These are phyloP conservation scores for Caloboletus firmus DNA, from an alignment of 1,284 basidiomycete species.

Conservation along the genomic window DNA sequence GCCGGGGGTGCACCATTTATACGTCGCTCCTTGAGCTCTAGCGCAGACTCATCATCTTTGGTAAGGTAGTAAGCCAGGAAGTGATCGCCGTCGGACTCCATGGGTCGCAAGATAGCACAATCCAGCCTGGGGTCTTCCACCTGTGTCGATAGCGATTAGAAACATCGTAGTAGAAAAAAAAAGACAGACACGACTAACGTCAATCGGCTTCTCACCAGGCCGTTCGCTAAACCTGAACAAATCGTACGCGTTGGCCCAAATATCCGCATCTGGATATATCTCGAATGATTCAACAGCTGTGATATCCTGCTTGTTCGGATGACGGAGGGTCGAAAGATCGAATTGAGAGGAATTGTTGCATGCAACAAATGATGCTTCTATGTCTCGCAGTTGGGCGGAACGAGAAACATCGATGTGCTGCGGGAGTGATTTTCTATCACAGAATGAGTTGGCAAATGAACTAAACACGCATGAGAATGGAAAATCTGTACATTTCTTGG, in stretches of 20 bases:
- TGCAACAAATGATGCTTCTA: slow-evolving; percentile 79
- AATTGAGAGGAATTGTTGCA: slow-evolving; percentile 53
- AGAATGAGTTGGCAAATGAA: neutral
- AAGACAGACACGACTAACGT: slow-evolving; percentile 43
- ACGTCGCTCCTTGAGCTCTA: slow-evolving; percentile 56
- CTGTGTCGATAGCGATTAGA: slow-evolving; percentile 37
- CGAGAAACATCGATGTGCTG: slow-evolving; percentile 74
- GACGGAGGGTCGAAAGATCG: slow-evolving; percentile 58
- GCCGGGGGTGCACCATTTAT: slow-evolving; percentile 42
- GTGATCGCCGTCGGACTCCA: slow-evolving; percentile 83
- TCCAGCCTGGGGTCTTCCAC: slow-evolving; percentile 75
- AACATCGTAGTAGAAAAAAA: neutral
- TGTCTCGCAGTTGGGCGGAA: slow-evolving; percentile 76
- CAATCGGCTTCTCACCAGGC: slow-evolving; percentile 71
- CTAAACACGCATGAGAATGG: neutral
- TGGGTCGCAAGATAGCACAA: slow-evolving; percentile 83
- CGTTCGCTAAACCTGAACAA: slow-evolving; percentile 86
- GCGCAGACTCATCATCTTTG: slow-evolving; percentile 69
- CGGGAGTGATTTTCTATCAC: slow-evolving; percentile 48
- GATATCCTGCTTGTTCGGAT: slow-evolving; percentile 79
- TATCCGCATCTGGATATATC: slow-evolving; percentile 81
- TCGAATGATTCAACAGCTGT: slow-evolving; percentile 84
- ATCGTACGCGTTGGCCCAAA: slow-evolving; percentile 90
- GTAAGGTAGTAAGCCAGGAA: slow-evolving; percentile 90
- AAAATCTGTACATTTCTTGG: slow-evolving; percentile 57